Percentiles rank a stretch among this genome's conserved stretches.
These are phyloP conservation scores for Phytophthora sojae DNA, from an alignment of 352 stramenopile species.

Conservation along the genomic window DNA sequence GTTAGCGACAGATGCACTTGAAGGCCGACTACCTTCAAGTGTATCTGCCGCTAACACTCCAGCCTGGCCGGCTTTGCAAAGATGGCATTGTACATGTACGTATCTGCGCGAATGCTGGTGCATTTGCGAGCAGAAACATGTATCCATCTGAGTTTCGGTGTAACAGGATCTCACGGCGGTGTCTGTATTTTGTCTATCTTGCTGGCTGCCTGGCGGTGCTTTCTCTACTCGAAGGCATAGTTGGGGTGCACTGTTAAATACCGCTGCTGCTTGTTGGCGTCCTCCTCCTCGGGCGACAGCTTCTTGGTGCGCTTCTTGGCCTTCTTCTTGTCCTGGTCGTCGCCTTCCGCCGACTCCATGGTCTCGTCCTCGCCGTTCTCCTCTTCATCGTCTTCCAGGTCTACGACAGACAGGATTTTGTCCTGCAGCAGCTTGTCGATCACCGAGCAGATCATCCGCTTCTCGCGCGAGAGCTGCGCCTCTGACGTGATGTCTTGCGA, in stretches of 20 bases:
- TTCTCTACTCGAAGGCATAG: conserved; percentile 69
- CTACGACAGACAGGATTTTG: conserved; percentile 78
- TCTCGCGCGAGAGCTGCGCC: conserved; percentile 76
- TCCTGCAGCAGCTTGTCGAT: conserved; percentile 85
- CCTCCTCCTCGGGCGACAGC: conserved; percentile 54
- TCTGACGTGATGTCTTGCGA: conserved; percentile 89
- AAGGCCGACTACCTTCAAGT: no score
- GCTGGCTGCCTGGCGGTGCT: neutral
- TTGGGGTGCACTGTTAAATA: conserved; percentile 86
- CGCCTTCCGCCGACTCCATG: conserved; percentile 25
- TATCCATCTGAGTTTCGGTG: conserved; percentile 22
- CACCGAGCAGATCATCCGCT: conserved; percentile 85
- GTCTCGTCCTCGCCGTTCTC: conserved; percentile 44
- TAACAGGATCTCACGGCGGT: neutral
- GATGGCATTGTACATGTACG: neutral
- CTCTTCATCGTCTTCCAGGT: conserved; percentile 66
- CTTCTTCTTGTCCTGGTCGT: conserved; percentile 27
- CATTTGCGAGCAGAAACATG: neutral
- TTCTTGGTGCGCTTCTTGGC: conserved; percentile 41
- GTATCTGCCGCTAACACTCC: no score
- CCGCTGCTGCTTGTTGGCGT: conserved; percentile 68
- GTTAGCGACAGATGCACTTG: no score
- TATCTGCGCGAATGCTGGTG: neutral
- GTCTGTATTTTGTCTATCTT: conserved; percentile 3
- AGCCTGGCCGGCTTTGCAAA: no score